Conservation (phyloP, 768 basidiomycete species). For the Amanita jacksonii region DNA sequence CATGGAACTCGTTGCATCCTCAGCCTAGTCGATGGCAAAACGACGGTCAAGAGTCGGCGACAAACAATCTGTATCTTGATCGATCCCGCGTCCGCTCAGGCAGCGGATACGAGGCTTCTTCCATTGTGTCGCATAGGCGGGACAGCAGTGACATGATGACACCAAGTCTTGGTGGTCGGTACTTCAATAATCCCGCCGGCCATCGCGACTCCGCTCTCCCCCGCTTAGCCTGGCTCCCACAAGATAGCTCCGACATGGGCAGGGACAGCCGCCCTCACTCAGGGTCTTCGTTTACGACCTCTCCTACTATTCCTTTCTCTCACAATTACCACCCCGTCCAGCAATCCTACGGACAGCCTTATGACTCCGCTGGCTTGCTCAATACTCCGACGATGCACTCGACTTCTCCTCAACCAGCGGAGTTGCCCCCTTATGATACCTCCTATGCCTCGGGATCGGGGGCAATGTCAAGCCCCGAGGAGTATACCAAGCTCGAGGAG, state of each 20-base stretch:
- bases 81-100: conserved; percentile 28
- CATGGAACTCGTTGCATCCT: conserved; percentile 28
- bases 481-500: conserved; percentile 33
- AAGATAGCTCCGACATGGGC: conserved; percentile 22
- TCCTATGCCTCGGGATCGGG: conserved; percentile 25
- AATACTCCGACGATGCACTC: conserved; percentile 28
- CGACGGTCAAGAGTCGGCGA: conserved; percentile 21
- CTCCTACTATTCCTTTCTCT: conserved; percentile 27
- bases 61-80: conserved; percentile 20
- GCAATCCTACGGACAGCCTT: conserved; percentile 30
- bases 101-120: conserved; percentile 26
- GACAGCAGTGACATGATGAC: conserved; percentile 20
- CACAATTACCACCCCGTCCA: conserved; percentile 29
- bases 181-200: conserved; percentile 7
- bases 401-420: conserved; percentile 16
- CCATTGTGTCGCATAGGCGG: conserved; percentile 16
- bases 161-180: conserved; percentile 19
- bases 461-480: conserved; percentile 32
- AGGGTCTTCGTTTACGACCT: conserved; percentile 22
- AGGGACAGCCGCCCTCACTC: conserved; percentile 24
- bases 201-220: conserved; percentile 24
- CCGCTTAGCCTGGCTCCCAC: conserved; percentile 29
- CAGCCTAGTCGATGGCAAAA: conserved; percentile 32
- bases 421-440: conserved; percentile 21
- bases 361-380: conserved; percentile 27